Evolutionary conservation across 1,284 basidiomycete species (phyloP), one percentile per base, ranked within the genome.

Genomic region (Coniferiporia sulphurascens): DNA sequence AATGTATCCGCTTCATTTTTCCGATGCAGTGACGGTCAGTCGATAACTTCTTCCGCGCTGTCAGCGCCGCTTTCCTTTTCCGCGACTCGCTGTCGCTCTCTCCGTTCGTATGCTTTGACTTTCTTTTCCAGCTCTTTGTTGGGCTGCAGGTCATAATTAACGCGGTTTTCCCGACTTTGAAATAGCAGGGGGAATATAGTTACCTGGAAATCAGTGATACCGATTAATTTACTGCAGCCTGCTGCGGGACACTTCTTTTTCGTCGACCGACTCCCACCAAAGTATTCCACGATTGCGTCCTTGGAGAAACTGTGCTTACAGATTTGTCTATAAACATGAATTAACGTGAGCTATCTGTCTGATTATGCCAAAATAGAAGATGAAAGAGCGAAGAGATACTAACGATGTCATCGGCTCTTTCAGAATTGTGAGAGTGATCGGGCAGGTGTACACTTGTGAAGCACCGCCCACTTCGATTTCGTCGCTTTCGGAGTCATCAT

Each of bases 381-480:
- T 35, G 15, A 35, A 62, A 36, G 15, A 6, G 21, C 60, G 19
- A 22, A 59, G 22, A 19, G 35, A 27, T 13, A 77, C 85, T 55
- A 71, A 91, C 89, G 87, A 89, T 8, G 87, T 91, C 57, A 87
- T 72, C 4, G 92, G 91, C 55, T 94, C 76, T 34, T 77, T 76
- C 34, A 91, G 78, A 9, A 78, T 69, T 4, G 74, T 79, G 50
- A 93, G 76, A 0, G 87, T 85, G 55, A 95, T 74, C 1, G 92
- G 91, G 64, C 92, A 95, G 56, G 83, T 87, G 76, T 84, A 91
- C 64, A 84, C 85, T 68, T 93, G 89, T 6, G 86, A 89, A 21
- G 86, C 79, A 52, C 91, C 91, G 51, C 93, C 93, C 49, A 93
- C 76, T 71, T 91, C 86, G 21, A 95, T 72, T 8, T 92, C 89